Conservation (phyloP, 345 rosid species). For the Rhizophora apiculata region DNA sequence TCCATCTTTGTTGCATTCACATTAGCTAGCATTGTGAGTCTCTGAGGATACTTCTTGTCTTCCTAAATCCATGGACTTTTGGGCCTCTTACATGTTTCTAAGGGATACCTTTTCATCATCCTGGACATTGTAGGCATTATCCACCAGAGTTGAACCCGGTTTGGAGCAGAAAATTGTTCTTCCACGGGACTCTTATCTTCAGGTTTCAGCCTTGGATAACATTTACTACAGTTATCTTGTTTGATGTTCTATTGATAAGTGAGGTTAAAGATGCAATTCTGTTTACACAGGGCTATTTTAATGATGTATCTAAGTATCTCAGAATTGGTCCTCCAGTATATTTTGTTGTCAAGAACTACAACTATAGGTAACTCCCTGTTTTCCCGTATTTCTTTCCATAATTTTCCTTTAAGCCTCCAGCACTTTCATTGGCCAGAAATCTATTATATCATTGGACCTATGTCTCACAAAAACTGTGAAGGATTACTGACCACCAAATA, state of each 20-base stretch:
- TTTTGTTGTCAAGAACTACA: slow-evolving; percentile 88
- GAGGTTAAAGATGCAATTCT: slow-evolving; percentile 10
- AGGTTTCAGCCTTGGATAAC: slow-evolving; percentile 45
- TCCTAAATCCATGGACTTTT: slow-evolving; percentile 1
- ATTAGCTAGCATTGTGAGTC: slow-evolving; percentile 83
- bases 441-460: no score
- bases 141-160: slow-evolving; percentile 90
- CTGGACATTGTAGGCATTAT: slow-evolving; percentile 57
- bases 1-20: slow-evolving; percentile 70
- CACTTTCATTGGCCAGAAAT: no score
- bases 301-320: slow-evolving; percentile 68
- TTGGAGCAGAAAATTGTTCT: slow-evolving; percentile 95
- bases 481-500: no score
- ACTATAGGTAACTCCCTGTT: slow-evolving; percentile 62
- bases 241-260: slow-evolving; percentile 13
- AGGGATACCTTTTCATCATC: slow-evolving; percentile 14
- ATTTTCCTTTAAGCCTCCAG: neutral
- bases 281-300: slow-evolving; percentile 75
- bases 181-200: slow-evolving; percentile 94
- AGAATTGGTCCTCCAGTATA: slow-evolving; percentile 93
- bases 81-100: slow-evolving; percentile 1
- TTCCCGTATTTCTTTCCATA: neutral
- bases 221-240: slow-evolving; percentile 9
- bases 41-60: slow-evolving; percentile 9
- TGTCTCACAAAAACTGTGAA: no score